Percentiles rank a stretch among this genome's conserved stretches.
These are phyloP conservation scores for Ascochyta pisi DNA, from an alignment of 2,329 filamentous ascomycete species.

Conservation along the genomic window DNA sequence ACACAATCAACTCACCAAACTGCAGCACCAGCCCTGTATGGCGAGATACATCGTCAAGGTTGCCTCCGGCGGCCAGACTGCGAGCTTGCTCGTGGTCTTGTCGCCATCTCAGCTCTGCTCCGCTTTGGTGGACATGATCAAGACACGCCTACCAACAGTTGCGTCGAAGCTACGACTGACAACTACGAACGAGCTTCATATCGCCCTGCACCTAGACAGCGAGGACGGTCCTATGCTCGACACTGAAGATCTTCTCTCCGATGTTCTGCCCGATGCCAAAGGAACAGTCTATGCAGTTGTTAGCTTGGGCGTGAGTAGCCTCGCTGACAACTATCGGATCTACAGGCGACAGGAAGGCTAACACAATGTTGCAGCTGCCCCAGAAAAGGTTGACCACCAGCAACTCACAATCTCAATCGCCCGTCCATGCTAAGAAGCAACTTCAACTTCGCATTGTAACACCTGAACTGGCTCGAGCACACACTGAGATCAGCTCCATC, in stretches of 20 bases:
- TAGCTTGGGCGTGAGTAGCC: background rate
- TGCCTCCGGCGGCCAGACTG: background rate
- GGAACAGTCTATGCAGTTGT: conserved; percentile 34
- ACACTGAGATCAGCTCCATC: conserved; percentile 15
- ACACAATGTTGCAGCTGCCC: background rate
- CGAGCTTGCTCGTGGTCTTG: conserved; percentile 10
- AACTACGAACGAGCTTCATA: background rate
- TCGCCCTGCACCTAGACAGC: conserved; percentile 32
- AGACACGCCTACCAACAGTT: background rate
- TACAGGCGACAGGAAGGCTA: background rate
- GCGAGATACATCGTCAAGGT: conserved; percentile 15
- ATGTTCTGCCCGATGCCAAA: conserved; percentile 25
- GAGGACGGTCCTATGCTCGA: conserved; percentile 37
- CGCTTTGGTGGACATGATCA: conserved; percentile 8
- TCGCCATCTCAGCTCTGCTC: conserved; percentile 7
- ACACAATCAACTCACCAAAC: background rate
- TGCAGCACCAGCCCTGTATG: conserved; percentile 2
- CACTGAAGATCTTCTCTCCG: conserved; percentile 31
- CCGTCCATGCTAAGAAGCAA: background rate
- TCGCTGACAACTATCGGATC: background rate
- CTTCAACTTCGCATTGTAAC: conserved; percentile 38
- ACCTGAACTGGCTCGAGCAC: conserved; percentile 23
- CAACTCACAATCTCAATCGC: background rate
- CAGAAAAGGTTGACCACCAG: background rate
- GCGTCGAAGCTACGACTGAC: background rate